Evolutionary conservation across 148 eudicot genomes (phyloP), one percentile per base, ranked within the genome.

Genomic region (Hydrangea macrophylla): DNA sequence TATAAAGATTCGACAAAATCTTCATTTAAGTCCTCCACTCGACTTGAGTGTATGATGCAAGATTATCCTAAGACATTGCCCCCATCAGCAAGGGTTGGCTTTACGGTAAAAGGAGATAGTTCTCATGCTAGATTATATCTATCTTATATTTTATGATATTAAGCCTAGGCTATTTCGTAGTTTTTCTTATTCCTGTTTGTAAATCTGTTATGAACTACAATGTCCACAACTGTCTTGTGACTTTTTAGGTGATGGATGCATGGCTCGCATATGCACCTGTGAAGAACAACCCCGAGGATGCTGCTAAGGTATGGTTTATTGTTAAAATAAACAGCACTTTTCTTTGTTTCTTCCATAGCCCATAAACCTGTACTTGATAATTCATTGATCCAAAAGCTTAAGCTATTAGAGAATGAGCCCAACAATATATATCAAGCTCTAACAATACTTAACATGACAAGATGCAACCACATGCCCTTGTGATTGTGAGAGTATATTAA

Each of bases 261-360:
- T 94, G 98, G 98, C 85, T 94, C 70, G 98, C 97, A 65, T 94
- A 94, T 87, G 90, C 98, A 55, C 98, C 98, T 63, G 98, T 94
- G 67, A 94, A 94, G 76, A 94, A 94, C 86, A 94, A 94, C 40
- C 97, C 98, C 31, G 97, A 94, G 74, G 98, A 94, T 82, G 98
- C 98, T 72, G 92, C 98, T 5, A 94, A 94, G 96, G 97, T 93
- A 83, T 2, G 12, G n/a, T n/a, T n/a, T n/a, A n/a, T n/a, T n/a
- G n/a, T n/a, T n/a, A n/a, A n/a, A n/a, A n/a, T n/a, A n/a, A n/a
- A n/a, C n/a, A n/a, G n/a, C n/a, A n/a, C n/a, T n/a, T n/a, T n/a
- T n/a, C n/a, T n/a, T n/a, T n/a, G n/a, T n/a, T n/a, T n/a, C n/a
- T n/a, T n/a, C n/a, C n/a, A n/a, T n/a, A n/a, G n/a, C n/a, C n/a